phyloP scores from a whole-genome alignment of 331 rosid species.

The Acacia pycnantha region DNA sequence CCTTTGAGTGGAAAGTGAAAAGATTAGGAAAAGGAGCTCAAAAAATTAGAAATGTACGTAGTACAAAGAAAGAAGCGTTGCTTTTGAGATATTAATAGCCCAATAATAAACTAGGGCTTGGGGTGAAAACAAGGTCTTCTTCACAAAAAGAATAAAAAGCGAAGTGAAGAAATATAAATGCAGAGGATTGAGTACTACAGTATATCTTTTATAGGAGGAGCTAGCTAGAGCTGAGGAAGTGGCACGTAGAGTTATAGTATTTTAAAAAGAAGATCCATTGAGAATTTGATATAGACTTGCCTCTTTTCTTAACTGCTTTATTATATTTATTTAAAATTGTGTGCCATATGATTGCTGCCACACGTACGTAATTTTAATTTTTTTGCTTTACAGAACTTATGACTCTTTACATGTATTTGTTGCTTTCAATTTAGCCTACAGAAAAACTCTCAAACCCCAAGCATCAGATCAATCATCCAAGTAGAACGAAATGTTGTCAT shows the following conservation, averaged over 20 bases:
- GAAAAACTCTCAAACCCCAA: no score
- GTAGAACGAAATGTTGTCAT: not conserved
- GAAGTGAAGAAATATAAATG: conserved; percentile 13
- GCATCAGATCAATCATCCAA: not conserved
- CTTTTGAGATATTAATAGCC: not conserved
- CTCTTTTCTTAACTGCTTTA: not conserved
- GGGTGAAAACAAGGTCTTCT: not conserved
- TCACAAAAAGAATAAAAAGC: not conserved
- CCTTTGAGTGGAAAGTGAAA: not conserved
- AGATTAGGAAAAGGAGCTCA: not conserved
- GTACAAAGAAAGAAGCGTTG: not conserved
- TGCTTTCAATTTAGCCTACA: no score
- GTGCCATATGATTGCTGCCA: not conserved
- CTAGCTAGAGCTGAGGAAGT: not conserved
- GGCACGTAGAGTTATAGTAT: not conserved
- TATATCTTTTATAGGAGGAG: not conserved
- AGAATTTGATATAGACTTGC: not conserved
- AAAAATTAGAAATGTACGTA: not conserved
- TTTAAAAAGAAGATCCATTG: not conserved
- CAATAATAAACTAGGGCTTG: not conserved
- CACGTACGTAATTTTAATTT: not conserved
- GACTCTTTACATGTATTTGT: no score
- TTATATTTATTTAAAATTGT: not conserved
- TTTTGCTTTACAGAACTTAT: no score
- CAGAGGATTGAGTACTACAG: not conserved